A percentile compares a stretch with the other conserved stretches of the same genome.
Conservation (phyloP, 1,284 basidiomycete species). For the Ustilago tritici region DNA sequence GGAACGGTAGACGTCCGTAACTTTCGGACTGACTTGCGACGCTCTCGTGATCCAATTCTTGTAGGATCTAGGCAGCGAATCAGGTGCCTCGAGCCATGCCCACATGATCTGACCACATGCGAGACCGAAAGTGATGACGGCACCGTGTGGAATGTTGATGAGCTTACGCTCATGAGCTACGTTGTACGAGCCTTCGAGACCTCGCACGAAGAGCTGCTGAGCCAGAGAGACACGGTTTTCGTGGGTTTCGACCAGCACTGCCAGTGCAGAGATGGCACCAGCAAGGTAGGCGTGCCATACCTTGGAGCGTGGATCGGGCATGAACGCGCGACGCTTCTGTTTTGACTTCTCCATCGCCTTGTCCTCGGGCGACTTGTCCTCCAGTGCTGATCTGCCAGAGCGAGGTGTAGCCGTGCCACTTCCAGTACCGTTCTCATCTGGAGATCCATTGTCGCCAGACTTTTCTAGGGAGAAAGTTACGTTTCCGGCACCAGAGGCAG, state of each 20-base stretch:
- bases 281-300: conserved; percentile 91
- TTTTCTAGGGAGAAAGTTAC: conserved; percentile 22
- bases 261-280: conserved; percentile 83
- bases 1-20: conserved; percentile 31
- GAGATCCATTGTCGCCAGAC: conserved; percentile 10
- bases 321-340: conserved; percentile 61
- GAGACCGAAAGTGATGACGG: conserved; percentile 83
- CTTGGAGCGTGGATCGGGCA: conserved; percentile 66
- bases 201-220: conserved; percentile 87
- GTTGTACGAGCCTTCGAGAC: conserved; percentile 86
- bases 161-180: conserved; percentile 76
- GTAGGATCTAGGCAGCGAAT: conserved; percentile 59
- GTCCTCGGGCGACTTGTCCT: conserved; percentile 54
- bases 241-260: conserved; percentile 84
- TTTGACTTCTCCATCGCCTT: conserved; percentile 50
- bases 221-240: conserved; percentile 80
- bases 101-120: conserved; percentile 86
- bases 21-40: conserved; percentile 50
- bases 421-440: conserved; percentile 19
- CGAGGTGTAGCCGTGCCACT: conserved; percentile 56
- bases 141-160: conserved; percentile 82
- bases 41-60: conserved; percentile 66
- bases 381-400: conserved; percentile 48
- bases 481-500: conserved; percentile 15
- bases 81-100: conserved; percentile 76